Percentiles rank a stretch among this genome's conserved stretches.
These are phyloP conservation scores for Zanthoxylum bungeanum DNA, from an alignment of 345 rosid species.

Conservation along the genomic window DNA sequence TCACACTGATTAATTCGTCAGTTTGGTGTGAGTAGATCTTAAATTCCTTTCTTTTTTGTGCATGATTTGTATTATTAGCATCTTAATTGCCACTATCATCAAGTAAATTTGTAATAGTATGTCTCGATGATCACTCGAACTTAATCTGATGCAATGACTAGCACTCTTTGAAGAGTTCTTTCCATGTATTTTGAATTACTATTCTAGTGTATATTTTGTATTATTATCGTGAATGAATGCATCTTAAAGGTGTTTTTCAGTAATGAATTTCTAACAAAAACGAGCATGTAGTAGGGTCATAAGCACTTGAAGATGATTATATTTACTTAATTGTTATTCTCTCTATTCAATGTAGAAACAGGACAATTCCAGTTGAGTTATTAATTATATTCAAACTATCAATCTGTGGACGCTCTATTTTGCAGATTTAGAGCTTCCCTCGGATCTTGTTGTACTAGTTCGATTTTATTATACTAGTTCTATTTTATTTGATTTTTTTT, in stretches of 20 bases:
- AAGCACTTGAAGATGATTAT: neutral
- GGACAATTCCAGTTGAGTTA: neutral
- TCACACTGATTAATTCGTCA: constrained; percentile 2
- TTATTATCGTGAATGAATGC: neutral
- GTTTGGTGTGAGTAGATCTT: constrained; percentile 5
- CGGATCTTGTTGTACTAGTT: neutral
- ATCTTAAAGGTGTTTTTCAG: neutral
- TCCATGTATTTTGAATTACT: neutral
- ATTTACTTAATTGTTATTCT: neutral
- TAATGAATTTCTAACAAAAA: neutral
- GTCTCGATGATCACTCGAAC: neutral
- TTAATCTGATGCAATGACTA: neutral
- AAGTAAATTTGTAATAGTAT: neutral
- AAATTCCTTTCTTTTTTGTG: neutral
- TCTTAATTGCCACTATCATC: neutral
- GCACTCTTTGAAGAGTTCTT: neutral
- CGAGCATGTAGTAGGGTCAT: neutral
- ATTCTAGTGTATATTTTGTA: neutral
- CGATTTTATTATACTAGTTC: neutral
- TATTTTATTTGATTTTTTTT: neutral
- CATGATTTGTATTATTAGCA: neutral
- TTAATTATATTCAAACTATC: neutral
- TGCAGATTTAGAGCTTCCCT: neutral
- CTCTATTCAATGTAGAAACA: neutral
- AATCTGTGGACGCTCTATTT: neutral